A percentile compares a stretch with the other conserved stretches of the same genome.
Conservation (phyloP, 2,329 filamentous ascomycete genomes). For the Pyricularia sp. region DNA sequence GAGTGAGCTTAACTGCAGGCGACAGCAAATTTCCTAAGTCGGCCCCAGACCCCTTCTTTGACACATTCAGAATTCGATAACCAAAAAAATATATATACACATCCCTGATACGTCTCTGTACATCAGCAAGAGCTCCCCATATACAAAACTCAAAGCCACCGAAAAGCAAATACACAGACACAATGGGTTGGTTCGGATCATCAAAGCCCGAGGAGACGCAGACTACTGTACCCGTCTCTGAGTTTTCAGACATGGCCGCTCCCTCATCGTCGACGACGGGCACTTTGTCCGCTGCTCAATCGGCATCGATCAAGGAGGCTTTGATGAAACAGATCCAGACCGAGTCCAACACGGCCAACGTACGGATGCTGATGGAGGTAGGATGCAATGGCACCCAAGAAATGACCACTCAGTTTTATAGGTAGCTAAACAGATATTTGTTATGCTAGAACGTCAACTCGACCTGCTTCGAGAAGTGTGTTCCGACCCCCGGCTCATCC, state of each 20-base stretch:
- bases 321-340: conserved; percentile 52
- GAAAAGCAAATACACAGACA: not conserved
- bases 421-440: not conserved
- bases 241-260: conserved; percentile 2
- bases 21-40: not conserved
- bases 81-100: not conserved
- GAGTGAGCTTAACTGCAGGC: not conserved
- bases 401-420: not conserved
- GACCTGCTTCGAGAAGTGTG: conserved; percentile 68
- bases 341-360: conserved; percentile 55
- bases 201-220: conserved; percentile 7
- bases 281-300: conserved; percentile 21
- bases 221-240: conserved; percentile 4
- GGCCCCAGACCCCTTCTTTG: not conserved
- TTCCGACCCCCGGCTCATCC: conserved; percentile 54
- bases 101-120: not conserved
- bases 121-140: not conserved
- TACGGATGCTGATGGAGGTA: conserved; percentile 58
- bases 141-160: not conserved
- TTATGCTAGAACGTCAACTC: conserved; percentile 58
- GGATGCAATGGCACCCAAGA: conserved; percentile 9
- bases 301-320: conserved; percentile 43
- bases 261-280: not conserved
- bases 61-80: not conserved
- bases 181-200: conserved; percentile 8